A percentile compares a stretch with the other conserved stretches of the same genome.
phyloP scores from a whole-genome alignment of 345 rosid species.

The Cardamine resedifolia region DNA sequence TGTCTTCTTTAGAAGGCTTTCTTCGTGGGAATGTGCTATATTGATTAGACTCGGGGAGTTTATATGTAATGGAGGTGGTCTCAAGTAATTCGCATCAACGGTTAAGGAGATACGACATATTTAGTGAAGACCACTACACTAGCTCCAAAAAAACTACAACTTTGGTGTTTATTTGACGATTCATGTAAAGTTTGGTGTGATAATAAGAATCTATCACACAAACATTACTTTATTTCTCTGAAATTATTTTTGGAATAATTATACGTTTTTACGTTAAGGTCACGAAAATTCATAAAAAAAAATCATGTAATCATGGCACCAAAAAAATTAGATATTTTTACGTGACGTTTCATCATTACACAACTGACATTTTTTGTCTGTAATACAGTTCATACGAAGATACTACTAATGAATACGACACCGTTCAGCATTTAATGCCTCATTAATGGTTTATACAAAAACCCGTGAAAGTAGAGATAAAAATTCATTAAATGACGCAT shows the following conservation, averaged over 20 bases:
- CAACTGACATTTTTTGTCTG: slow-evolving; percentile 29
- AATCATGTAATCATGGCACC: slow-evolving; percentile 35
- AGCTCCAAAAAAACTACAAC: too few species aligned
- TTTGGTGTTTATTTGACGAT: too few species aligned
- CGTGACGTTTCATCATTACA: slow-evolving; percentile 31
- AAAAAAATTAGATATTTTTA: slow-evolving; percentile 27
- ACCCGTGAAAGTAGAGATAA: slow-evolving; percentile 40
- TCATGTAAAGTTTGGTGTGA: too few species aligned
- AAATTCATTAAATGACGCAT: slow-evolving; percentile 28
- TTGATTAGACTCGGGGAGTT: too few species aligned
- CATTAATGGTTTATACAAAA: slow-evolving; percentile 28
- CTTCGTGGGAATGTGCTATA: too few species aligned
- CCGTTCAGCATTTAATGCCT: slow-evolving; percentile 31
- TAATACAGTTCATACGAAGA: slow-evolving; percentile 5
- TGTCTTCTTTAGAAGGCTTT: too few species aligned
- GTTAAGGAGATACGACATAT: too few species aligned
- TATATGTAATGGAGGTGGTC: too few species aligned
- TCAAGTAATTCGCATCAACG: too few species aligned
- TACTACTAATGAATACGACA: slow-evolving; percentile 31
- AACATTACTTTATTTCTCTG: slow-evolving; percentile 21
- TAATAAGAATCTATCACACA: slow-evolving; percentile 26
- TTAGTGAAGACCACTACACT: too few species aligned
- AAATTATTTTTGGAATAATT: slow-evolving; percentile 26
- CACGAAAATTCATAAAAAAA: slow-evolving; percentile 34
- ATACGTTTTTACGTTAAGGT: slow-evolving; percentile 30